Evolutionary conservation across 768 basidiomycete species (phyloP), one percentile per base, ranked within the genome.

Genomic region (Boletus edulis): DNA sequence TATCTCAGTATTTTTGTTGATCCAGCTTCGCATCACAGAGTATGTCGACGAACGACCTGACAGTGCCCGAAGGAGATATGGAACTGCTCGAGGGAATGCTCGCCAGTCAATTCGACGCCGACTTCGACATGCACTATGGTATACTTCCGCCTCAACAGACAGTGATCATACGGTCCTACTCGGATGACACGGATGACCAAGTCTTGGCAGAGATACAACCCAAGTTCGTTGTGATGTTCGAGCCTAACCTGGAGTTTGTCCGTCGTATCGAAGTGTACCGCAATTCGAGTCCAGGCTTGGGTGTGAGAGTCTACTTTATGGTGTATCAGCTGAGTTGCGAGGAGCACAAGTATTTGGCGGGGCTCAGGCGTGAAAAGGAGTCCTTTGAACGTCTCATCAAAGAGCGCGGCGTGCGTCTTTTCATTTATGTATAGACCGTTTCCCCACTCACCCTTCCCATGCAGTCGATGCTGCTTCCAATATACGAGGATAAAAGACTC

Each of bases 181-280:
- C 89, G 0, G 94, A 94, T 44, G 97, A 98, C 66, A 83, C 89
- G 3, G 97, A 99, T 61, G 97, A 99, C 68, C 81, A 85, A 39
- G 74, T 98, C 47, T 76, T 99, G 32, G 80, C 84, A 40, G 96
- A 99, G 68, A 77, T 98, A 9, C 78, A 87, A 56, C 97, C 97
- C 2, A 84, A 87, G 58, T 98, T 94, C 66, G 87, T 99, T 49
- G 84, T 98, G 45, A 92, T 98, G 89, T 94, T 89, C 60, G 97
- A 99, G 65, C 94, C 96, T 3, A 90, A 86, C 62, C 87, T 93
- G 67, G 90, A 96, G 49, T 99, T 98, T 62, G 83, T 98, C 37
- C 79, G 97, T 27, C 81, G 97, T 1, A 79, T 99, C 24, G 95
- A 99, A 79, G 95, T 92, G 50, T 98, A 96, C 69, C 85, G 89